A percentile compares a stretch with the other conserved stretches of the same genome.
phyloP scores from a whole-genome alignment of 202 grass and related monocot genomes.

The Alloteropsis angusta region DNA sequence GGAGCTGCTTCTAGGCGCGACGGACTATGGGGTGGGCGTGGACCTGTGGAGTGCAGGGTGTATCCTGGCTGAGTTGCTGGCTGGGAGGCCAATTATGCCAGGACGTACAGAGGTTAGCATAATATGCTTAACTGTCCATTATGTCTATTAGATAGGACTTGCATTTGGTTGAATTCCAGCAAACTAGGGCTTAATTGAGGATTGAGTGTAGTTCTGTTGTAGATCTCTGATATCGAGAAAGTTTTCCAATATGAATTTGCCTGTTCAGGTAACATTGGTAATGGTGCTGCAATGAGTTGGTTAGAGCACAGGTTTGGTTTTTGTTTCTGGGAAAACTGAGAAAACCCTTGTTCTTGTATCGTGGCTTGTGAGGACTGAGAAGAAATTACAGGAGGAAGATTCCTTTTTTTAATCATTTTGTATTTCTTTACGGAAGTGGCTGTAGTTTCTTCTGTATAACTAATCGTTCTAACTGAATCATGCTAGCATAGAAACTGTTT shows the following conservation, averaged over 20 bases:
- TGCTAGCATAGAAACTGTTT: background rate
- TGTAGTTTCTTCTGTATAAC: background rate
- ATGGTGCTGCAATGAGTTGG: background rate
- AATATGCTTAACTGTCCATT: background rate
- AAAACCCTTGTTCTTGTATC: background rate
- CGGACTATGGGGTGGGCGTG: conserved; percentile 78
- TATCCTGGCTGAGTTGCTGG: conserved; percentile 74
- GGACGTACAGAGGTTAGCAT: conserved; percentile 76
- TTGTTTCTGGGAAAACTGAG: background rate
- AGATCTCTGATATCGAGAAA: background rate
- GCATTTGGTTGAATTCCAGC: background rate
- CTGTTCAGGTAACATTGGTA: background rate
- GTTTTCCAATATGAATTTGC: background rate
- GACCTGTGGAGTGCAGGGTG: conserved; percentile 89
- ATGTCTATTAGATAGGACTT: background rate
- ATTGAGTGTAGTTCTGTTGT: background rate
- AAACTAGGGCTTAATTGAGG: background rate
- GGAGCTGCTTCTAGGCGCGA: conserved; percentile 69
- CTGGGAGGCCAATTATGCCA: conserved; percentile 88
- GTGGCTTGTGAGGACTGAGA: background rate
- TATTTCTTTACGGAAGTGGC: background rate
- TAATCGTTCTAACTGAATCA: background rate
- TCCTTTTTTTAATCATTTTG: background rate
- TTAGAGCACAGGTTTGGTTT: background rate
- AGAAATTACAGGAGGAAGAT: background rate